Base-by-base conservation (phyloP, 805 yeast genomes). In the Metschnikowia matae region DNA sequence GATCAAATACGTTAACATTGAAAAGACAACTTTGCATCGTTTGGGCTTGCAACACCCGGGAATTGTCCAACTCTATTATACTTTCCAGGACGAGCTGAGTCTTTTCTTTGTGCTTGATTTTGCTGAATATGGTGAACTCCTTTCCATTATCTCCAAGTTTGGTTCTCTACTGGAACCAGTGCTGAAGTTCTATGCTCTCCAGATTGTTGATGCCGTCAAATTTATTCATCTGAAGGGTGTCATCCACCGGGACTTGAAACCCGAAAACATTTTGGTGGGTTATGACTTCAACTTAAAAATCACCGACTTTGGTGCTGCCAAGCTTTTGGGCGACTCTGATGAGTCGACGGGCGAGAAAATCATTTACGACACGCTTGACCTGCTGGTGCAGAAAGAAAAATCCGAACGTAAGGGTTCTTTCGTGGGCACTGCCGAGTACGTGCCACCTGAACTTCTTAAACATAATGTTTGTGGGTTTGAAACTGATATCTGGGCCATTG, bases 271-370 rank as follows among this genome's bases (percentile, higher is more conserved):
- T 44, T 67, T 92, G 57, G 79, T 94, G 43, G 92, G 87, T 62
- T 82, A 82, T 53, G 94, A 89, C 49, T 89, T 91, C 80, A 84
- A 88, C 60, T 70, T 94, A 52, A 89, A 91, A 79, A 84, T 94
- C 50, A 94, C 98, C 1, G 99, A 94, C 69, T 94, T 94, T 67
- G 99, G 99, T 10, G 96, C 98, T n/a, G 99, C 98, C 1, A 89
- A 88, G 64, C 72, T 89, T 4, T 69, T 88, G 14, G 75, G 70
- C 17, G 57, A 58, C 20, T 46, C 50, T 33, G 63, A 63, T 44
- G 80, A 79, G 37, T 64, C 63, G 15, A 56, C 57, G 7, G 62
- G 58, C 26, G 70, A 66, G 18, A 62, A 60, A 11, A 63, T 71
- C 31, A 74, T 69, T 49, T 68, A 66, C 53, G 64, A 63, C 40